phyloP scores from a whole-genome alignment of 768 basidiomycete genomes.

The Agaricus subrufescens region DNA sequence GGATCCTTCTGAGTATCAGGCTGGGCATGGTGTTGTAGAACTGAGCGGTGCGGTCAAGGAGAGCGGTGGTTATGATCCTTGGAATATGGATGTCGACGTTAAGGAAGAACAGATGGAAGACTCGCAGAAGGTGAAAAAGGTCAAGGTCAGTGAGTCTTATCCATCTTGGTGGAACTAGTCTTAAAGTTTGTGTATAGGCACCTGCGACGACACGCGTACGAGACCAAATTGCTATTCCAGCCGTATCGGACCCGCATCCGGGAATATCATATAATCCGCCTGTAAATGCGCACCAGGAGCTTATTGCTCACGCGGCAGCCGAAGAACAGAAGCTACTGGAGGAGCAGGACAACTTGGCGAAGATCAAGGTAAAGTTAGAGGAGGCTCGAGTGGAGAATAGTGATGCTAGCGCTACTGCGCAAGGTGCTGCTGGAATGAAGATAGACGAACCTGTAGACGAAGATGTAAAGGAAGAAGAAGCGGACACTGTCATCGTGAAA shows the following conservation, averaged over 20 bases:
- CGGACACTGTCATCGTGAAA: constrained; percentile 17
- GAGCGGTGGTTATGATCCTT: constrained; percentile 65
- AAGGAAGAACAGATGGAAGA: constrained; percentile 33
- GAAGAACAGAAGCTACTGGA: constrained; percentile 55
- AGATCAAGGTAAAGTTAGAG: constrained; percentile 52
- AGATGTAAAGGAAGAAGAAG: constrained; percentile 26
- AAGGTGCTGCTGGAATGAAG: constrained; percentile 60
- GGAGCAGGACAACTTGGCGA: constrained; percentile 48
- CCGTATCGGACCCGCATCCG: constrained; percentile 67
- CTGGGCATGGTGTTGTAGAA: constrained; percentile 61
- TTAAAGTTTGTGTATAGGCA: constrained; percentile 29
- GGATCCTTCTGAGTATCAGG: constrained; percentile 62
- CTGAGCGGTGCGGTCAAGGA: constrained; percentile 65
- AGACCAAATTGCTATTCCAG: constrained; percentile 56
- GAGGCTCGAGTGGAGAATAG: constrained; percentile 31
- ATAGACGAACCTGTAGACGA: constrained; percentile 39
- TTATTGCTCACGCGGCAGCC: constrained; percentile 63
- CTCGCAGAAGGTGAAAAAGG: constrained; percentile 36
- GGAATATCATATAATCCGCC: constrained; percentile 91
- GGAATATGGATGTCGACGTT: constrained; percentile 34
- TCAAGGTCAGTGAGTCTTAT: constrained; percentile 45
- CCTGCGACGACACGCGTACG: constrained; percentile 42
- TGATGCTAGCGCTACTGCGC: constrained; percentile 25
- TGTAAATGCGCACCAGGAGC: constrained; percentile 62
- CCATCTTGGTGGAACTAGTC: not conserved